Percentiles rank a stretch among this genome's conserved stretches.
These are phyloP conservation scores for Echites panduratus DNA, from an alignment of 257 asterid species.

Conservation along the genomic window DNA sequence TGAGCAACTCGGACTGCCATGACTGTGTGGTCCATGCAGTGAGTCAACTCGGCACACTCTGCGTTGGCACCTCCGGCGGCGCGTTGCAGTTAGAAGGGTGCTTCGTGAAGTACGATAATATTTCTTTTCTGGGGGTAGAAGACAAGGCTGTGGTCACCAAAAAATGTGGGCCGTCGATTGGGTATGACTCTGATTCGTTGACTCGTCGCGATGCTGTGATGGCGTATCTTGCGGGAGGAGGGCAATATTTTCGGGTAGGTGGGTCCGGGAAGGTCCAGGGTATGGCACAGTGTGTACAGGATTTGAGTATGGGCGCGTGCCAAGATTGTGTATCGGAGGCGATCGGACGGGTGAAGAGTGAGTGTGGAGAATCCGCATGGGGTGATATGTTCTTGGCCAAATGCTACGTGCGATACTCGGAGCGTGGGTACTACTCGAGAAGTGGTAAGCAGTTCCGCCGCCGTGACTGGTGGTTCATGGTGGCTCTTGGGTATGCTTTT, in stretches of 20 bases:
- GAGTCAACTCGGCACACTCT: constrained; percentile 45
- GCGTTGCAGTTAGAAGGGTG: constrained; percentile 84
- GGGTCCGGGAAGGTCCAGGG: constrained; percentile 76
- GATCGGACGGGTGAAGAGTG: constrained; percentile 50
- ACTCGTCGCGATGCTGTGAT: constrained; percentile 48
- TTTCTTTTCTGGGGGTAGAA: constrained; percentile 52
- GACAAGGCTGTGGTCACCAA: constrained; percentile 54
- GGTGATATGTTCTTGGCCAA: constrained; percentile 79
- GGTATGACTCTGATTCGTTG: constrained; percentile 36
- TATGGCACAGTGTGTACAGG: constrained; percentile 80
- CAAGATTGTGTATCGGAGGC: constrained; percentile 79
- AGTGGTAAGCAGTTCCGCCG: constrained; percentile 38
- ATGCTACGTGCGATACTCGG: constrained; percentile 88
- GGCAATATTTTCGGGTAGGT: constrained; percentile 60
- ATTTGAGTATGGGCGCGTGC: constrained; percentile 59
- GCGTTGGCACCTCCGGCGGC: constrained; percentile 60
- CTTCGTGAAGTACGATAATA: constrained; percentile 55
- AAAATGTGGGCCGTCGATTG: constrained; percentile 53
- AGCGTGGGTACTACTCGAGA: constrained; percentile 46
- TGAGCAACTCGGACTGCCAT: constrained; percentile 43
- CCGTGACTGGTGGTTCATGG: constrained; percentile 27
- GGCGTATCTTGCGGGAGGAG: constrained; percentile 40
- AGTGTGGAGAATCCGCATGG: constrained; percentile 64
- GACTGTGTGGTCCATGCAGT: constrained; percentile 50
- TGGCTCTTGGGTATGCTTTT: constrained; percentile 15